Evolutionary conservation across 148 eudicot genomes (phyloP).

Genomic region (Oxyria digyna): DNA sequence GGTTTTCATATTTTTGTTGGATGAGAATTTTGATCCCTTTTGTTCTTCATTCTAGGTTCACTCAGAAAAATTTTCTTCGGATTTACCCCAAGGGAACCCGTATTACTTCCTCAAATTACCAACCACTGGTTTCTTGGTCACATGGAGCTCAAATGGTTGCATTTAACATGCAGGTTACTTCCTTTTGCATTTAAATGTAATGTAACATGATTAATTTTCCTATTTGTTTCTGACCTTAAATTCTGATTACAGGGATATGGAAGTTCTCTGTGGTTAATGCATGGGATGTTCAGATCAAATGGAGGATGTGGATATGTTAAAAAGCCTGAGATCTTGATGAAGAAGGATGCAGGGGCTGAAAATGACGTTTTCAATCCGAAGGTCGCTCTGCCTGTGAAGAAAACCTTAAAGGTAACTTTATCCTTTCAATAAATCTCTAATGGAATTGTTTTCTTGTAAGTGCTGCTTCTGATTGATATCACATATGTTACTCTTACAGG

Average conservation of each 20-base stretch:
- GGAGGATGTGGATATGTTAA: slow-evolving; percentile 55
- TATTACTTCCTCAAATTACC: slow-evolving; percentile 38
- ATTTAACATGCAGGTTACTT: slow-evolving; percentile 45
- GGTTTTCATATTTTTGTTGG: neutral
- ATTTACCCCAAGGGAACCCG: slow-evolving; percentile 41
- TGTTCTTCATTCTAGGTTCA: slow-evolving; percentile 21
- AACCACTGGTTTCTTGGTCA: slow-evolving; percentile 40
- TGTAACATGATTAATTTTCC: neutral
- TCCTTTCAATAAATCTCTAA: neutral
- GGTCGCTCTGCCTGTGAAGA: slow-evolving; percentile 19
- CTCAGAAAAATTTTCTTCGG: slow-evolving; percentile 39
- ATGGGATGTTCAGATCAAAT: slow-evolving; percentile 47
- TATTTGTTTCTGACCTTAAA: neutral
- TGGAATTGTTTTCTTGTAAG: neutral
- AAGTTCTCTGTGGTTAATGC: slow-evolving; percentile 45
- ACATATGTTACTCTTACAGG: slow-evolving; percentile 12
- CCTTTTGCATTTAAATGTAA: neutral
- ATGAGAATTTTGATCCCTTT: neutral
- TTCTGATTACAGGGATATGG: slow-evolving; percentile 26
- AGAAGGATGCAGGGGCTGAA: slow-evolving; percentile 5
- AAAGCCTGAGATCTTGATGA: slow-evolving; percentile 34
- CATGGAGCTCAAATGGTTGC: slow-evolving; percentile 58
- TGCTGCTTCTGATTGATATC: neutral
- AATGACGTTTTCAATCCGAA: slow-evolving; percentile 34
- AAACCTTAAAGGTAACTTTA: slow-evolving; percentile 27